Evolutionary conservation across 768 basidiomycete genomes (phyloP).

Genomic region (Phaffia australis): DNA sequence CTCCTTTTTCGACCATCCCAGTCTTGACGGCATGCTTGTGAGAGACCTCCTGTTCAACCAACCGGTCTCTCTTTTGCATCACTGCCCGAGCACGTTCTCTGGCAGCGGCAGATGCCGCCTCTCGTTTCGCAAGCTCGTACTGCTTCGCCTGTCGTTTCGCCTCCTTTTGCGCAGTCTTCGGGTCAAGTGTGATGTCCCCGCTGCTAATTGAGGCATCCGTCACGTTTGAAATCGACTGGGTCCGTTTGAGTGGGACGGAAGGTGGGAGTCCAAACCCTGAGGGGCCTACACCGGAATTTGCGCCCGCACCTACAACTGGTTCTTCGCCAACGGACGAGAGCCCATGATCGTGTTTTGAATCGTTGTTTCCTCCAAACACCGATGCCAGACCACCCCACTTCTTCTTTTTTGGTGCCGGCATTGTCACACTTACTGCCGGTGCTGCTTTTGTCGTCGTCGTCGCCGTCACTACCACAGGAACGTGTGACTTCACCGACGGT

Average conservation of each 20-base stretch:
- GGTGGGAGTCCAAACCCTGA: background rate
- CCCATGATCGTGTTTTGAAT: constrained; percentile 26
- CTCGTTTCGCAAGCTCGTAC: constrained; percentile 73
- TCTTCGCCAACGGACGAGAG: constrained; percentile 31
- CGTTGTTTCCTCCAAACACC: constrained; percentile 37
- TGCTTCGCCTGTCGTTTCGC: constrained; percentile 65
- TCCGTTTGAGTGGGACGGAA: constrained; percentile 33
- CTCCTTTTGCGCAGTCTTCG: constrained; percentile 71
- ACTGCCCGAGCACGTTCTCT: constrained; percentile 84
- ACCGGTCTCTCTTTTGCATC: constrained; percentile 74
- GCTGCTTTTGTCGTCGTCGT: constrained; percentile 23
- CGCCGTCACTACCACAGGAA: constrained; percentile 11
- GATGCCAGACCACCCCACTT: constrained; percentile 39
- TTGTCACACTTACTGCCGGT: constrained; percentile 3
- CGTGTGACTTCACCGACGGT: background rate
- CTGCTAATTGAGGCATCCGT: constrained; percentile 26
- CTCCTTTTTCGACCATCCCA: constrained; percentile 28
- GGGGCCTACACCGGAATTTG: background rate
- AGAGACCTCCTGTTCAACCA: constrained; percentile 44
- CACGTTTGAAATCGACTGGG: constrained; percentile 35
- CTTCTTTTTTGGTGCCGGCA: constrained; percentile 34
- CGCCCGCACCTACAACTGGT: constrained; percentile 23
- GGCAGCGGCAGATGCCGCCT: constrained; percentile 59
- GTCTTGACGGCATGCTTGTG: constrained; percentile 11
- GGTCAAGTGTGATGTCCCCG: constrained; percentile 43